Evolutionary conservation across 306 rosid genomes (phyloP).

Genomic region (Vachellia collinsii): DNA sequence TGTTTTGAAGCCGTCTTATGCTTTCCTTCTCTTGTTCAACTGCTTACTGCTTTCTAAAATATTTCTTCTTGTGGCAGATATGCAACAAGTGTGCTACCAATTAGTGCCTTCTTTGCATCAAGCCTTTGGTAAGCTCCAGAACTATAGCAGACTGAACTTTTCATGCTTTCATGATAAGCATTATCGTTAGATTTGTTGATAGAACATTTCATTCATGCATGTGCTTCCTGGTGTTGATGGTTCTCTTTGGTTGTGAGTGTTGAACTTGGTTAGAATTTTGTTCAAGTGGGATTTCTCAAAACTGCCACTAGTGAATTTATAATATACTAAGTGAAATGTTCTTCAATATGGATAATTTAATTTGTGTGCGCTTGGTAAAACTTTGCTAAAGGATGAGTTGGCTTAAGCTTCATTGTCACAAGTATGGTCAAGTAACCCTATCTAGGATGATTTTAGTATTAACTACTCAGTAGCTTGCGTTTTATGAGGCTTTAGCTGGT

Average conservation of each 20-base stretch:
- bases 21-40: slow-evolving; percentile 4
- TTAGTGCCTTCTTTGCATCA: slow-evolving; percentile 96
- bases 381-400: neutral
- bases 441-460: neutral
- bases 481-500: slow-evolving; percentile 1
- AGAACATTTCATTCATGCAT: neutral
- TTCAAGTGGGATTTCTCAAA: neutral
- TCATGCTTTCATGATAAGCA: neutral
- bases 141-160: neutral
- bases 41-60: slow-evolving; percentile 28
- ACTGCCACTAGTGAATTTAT: neutral
- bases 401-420: neutral
- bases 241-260: neutral
- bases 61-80: slow-evolving; percentile 61
- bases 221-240: neutral
- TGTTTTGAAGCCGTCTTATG: slow-evolving; percentile 10
- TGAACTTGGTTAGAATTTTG: neutral
- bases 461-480: neutral
- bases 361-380: neutral
- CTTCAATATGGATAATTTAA: slow-evolving; percentile 4
- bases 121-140: slow-evolving; percentile 81
- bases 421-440: neutral
- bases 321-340: neutral
- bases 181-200: slow-evolving; percentile 9
- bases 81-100: slow-evolving; percentile 88